These are phyloP conservation scores for Aquilaria sinensis DNA, from an alignment of 345 rosid genomes.

Conservation along the genomic window DNA sequence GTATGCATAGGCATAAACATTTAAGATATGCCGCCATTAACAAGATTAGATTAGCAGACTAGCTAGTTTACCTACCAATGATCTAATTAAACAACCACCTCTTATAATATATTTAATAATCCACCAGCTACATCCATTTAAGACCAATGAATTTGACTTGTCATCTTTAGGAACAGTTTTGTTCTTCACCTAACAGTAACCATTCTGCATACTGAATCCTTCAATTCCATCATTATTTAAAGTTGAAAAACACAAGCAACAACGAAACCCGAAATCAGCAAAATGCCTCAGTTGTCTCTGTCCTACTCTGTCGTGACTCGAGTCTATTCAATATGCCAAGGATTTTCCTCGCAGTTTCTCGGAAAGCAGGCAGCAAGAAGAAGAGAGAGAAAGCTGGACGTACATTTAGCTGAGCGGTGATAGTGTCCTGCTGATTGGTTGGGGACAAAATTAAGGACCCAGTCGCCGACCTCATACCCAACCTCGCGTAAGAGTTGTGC, in stretches of 20 bases:
- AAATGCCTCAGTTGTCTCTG: neutral
- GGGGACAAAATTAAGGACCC: conserved; percentile 56
- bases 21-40: no score
- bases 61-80: no score
- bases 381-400: conserved; percentile 5
- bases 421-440: conserved; percentile 75
- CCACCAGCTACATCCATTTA: no score
- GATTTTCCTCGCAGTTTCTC: neutral
- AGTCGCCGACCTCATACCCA: conserved; percentile 44
- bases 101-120: no score
- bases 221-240: neutral
- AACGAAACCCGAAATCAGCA: neutral
- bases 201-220: neutral
- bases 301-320: no score
- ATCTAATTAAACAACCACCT: no score
- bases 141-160: no score
- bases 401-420: conserved; percentile 75
- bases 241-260: neutral
- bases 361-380: neutral
- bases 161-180: no score
- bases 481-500: conserved; percentile 69
- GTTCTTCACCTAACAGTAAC: no score
- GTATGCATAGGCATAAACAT: no score
- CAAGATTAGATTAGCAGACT: no score
- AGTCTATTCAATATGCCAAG: neutral